Evolutionary conservation across 768 basidiomycete species (phyloP).

Genomic region (Leccinum boreale): DNA sequence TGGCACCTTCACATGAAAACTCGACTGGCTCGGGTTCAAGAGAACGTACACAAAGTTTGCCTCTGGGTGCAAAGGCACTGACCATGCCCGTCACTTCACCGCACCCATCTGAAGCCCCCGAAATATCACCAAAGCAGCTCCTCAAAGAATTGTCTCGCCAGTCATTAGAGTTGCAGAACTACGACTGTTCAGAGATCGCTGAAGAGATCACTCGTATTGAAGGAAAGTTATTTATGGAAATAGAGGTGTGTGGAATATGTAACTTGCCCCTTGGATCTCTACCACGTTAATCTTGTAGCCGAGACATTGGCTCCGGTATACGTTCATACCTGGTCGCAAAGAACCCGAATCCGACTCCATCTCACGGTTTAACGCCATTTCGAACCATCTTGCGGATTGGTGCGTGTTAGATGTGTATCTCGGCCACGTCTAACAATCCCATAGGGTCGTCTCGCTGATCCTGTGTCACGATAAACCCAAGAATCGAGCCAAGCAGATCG

Average conservation of each 20-base stretch:
- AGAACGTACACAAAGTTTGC: slow-evolving; percentile 70
- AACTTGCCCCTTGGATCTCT: background rate
- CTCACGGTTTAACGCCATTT: slow-evolving; percentile 66
- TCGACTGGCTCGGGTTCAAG: slow-evolving; percentile 33
- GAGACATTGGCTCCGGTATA: slow-evolving; percentile 83
- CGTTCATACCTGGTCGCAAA: slow-evolving; percentile 65
- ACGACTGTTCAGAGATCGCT: slow-evolving; percentile 68
- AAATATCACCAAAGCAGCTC: slow-evolving; percentile 51
- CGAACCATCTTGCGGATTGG: slow-evolving; percentile 86
- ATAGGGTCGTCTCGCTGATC: slow-evolving; percentile 88
- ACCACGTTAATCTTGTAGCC: slow-evolving; percentile 47
- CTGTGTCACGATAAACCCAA: slow-evolving; percentile 80
- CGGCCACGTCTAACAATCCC: slow-evolving; percentile 1
- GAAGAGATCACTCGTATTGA: slow-evolving; percentile 82
- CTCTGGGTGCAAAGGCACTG: slow-evolving; percentile 46
- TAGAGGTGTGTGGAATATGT: slow-evolving; percentile 53
- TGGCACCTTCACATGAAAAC: slow-evolving; percentile 19
- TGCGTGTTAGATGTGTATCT: slow-evolving; percentile 30
- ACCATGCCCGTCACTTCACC: slow-evolving; percentile 34
- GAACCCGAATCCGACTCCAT: slow-evolving; percentile 67
- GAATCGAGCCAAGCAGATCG: slow-evolving; percentile 75
- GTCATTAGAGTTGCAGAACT: slow-evolving; percentile 52
- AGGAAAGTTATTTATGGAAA: slow-evolving; percentile 64
- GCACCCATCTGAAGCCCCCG: slow-evolving; percentile 31
- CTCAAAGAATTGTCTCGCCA: slow-evolving; percentile 61